A percentile compares a stretch with the other conserved stretches of the same genome.
phyloP scores from a whole-genome alignment of 345 rosid species.

The Citrus mangshanensis region DNA sequence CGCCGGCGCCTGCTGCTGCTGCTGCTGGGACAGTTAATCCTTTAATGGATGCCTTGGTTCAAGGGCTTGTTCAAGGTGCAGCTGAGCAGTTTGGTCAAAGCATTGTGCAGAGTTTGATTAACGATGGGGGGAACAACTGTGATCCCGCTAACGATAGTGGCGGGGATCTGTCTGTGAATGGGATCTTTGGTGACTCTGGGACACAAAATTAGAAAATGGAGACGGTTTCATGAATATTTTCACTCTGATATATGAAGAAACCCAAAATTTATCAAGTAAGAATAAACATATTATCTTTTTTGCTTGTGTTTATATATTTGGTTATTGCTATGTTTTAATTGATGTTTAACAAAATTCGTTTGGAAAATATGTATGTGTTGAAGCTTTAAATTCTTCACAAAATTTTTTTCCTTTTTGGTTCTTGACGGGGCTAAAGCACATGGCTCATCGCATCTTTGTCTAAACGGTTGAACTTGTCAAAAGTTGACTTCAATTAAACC shows the following conservation, averaged over 20 bases:
- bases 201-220: background rate
- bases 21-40: background rate
- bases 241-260: too few relatives aligned
- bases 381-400: too few relatives aligned
- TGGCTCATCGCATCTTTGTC: background rate
- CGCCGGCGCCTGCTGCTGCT: background rate
- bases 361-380: too few relatives aligned
- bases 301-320: too few relatives aligned
- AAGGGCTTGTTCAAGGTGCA: slow-evolving; percentile 21
- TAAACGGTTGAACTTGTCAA: background rate
- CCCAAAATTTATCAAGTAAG: too few relatives aligned
- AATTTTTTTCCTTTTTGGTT: background rate
- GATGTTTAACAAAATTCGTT: too few relatives aligned
- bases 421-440: background rate
- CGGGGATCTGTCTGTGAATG: background rate
- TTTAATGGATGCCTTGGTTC: slow-evolving; percentile 6
- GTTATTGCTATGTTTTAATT: too few relatives aligned
- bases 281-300: too few relatives aligned
- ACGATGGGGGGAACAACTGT: background rate
- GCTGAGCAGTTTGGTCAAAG: slow-evolving; percentile 30
- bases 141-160: background rate
- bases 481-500: background rate
- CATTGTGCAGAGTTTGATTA: slow-evolving; percentile 13
- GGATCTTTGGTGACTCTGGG: background rate
- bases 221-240: too few relatives aligned